phyloP scores from a whole-genome alignment of 139 green algal genomes.

The Chlorella sp. region DNA sequence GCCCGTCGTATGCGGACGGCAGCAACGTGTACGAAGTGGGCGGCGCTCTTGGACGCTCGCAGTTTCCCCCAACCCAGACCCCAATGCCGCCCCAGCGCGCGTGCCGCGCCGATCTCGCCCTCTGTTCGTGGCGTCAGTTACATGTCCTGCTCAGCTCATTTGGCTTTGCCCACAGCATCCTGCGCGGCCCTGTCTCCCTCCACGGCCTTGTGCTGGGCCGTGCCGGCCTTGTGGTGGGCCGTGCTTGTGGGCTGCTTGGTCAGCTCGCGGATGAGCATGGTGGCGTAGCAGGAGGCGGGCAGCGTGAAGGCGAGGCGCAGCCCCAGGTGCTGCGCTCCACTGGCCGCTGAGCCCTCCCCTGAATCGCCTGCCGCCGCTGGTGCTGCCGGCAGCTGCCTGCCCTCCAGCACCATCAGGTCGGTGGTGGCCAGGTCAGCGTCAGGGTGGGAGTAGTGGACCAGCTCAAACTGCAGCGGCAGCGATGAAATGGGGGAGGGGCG shows the following conservation, averaged over 20 bases:
- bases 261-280: conserved; percentile 92
- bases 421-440: conserved; percentile 67
- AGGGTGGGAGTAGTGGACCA: conserved; percentile 62
- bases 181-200: not conserved
- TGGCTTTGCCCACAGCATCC: too few relatives aligned
- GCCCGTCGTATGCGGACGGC: too few relatives aligned
- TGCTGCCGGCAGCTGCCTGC: not conserved
- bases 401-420: conserved; percentile 53
- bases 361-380: too few relatives aligned
- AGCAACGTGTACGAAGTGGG: too few relatives aligned
- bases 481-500: not conserved
- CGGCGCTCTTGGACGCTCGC: too few relatives aligned
- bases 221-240: conserved; percentile 44
- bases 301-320: conserved; percentile 83
- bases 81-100: too few relatives aligned
- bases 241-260: conserved; percentile 66
- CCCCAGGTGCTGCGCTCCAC: conserved; percentile 42
- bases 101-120: too few relatives aligned
- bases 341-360: too few relatives aligned
- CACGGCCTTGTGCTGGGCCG: conserved; percentile 35
- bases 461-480: conserved; percentile 20
- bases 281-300: conserved; percentile 88
- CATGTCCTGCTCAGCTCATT: too few relatives aligned
- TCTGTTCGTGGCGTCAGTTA: too few relatives aligned
- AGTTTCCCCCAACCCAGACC: too few relatives aligned